Base-by-base conservation (phyloP, 1,139 yeast genomes). In the Kluyveromyces sp. region DNA sequence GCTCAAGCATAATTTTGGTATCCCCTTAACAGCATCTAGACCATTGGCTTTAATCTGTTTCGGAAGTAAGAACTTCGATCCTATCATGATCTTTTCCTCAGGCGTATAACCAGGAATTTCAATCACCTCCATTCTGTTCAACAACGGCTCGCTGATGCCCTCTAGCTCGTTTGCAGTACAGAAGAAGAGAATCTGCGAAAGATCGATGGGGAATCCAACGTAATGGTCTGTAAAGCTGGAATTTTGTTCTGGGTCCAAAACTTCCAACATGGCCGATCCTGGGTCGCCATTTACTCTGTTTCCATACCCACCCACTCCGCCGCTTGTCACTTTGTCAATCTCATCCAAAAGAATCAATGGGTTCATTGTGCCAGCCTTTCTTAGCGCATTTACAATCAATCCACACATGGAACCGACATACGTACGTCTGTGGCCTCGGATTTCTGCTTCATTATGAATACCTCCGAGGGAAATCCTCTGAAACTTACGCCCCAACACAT, bases 341-440 rank as follows among this genome's bases (percentile, higher is more conserved):
- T 89, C 97, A 65, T 89, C 97, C 47, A 89, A 71, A 46, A 89
- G 70, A 50, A 89, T 85, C n/a, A 89, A 86, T 0, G 96, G 96
- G 59, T 88, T 88, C 83, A 83, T 82, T 0, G 86, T 75, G 35
- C 88, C 78, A 1, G 90, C 79, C 57, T 84, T 84, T 50, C 95
- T 74, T 46, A 89, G 68, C 0, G 95, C 84, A 67, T 84, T 95
- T 29, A 87, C 75, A 26, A 89, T 71, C 37, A 86, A 74, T 4
- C 97, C 97, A 0, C 96, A 96, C 85, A 89, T 82, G 2, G 96
- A 90, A 3, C 96, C 96, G 39, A 89, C 94, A 63, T 88, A 89
- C 0, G 97, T 89, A 59, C 97, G 74, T 63, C 97, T 74, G 63
- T 89, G 97, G 2, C 97, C 97, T 58, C 95, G 75, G 50, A 89